A percentile compares a stretch with the other conserved stretches of the same genome.
phyloP scores from a whole-genome alignment of 768 basidiomycete genomes.

The Pulveroboletus ravenelii region DNA sequence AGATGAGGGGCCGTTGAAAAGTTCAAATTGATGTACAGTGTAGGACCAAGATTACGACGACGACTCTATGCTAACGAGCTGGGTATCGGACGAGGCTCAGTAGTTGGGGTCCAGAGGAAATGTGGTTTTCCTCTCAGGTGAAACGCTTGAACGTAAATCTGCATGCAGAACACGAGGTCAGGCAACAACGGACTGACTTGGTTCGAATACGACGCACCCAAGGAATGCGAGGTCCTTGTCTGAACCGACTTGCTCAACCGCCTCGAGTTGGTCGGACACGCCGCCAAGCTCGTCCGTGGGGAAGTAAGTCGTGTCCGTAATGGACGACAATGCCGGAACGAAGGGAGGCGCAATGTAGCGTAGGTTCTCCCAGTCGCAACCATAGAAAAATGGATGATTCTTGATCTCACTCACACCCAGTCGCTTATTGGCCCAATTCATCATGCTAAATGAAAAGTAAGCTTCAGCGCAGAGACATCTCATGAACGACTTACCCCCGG shows the following conservation, averaged over 20 bases:
- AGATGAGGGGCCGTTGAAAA: background rate
- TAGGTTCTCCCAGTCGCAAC: conserved; percentile 90
- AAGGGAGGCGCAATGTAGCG: conserved; percentile 95
- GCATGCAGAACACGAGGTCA: conserved; percentile 5
- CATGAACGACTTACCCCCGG: conserved; percentile 50
- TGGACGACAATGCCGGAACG: conserved; percentile 86
- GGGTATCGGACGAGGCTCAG: conserved; percentile 21
- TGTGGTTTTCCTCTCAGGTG: conserved; percentile 22
- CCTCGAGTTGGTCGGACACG: conserved; percentile 54
- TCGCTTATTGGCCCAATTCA: conserved; percentile 76
- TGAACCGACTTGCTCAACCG: conserved; percentile 56
- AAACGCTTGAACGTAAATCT: conserved; percentile 88
- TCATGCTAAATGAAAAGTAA: conserved; percentile 50
- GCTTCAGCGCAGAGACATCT: background rate
- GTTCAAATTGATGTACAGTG: conserved; percentile 14
- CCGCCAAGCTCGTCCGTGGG: conserved; percentile 88
- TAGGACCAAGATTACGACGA: conserved; percentile 25
- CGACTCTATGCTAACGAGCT: conserved; percentile 25
- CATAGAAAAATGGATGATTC: conserved; percentile 88
- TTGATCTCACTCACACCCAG: conserved; percentile 85
- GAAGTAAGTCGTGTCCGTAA: conserved; percentile 95
- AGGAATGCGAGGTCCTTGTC: conserved; percentile 68
- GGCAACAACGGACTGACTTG: background rate
- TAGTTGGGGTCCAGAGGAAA: background rate
- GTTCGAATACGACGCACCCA: conserved; percentile 38